These are phyloP conservation scores for Solanum chilense DNA, from an alignment of 257 asterid genomes.

Conservation along the genomic window DNA sequence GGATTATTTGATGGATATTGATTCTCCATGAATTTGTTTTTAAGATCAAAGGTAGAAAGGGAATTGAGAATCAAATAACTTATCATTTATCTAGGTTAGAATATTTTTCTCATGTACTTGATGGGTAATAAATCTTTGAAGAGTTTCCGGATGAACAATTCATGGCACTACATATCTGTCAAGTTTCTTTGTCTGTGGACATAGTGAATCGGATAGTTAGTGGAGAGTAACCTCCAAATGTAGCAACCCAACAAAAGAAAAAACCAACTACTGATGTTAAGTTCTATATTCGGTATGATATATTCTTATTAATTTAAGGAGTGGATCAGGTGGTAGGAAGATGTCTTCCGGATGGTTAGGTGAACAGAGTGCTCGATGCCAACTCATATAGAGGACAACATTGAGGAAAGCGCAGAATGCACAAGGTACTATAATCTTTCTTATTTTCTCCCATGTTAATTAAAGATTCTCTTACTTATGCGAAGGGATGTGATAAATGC, in stretches of 20 bases:
- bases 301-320: neutral
- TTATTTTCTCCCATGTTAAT: neutral
- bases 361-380: neutral
- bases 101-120: neutral
- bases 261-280: neutral
- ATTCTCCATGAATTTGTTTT: neutral
- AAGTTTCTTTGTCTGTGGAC: neutral
- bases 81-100: neutral
- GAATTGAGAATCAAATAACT: too few species aligned
- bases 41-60: neutral
- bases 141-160: neutral
- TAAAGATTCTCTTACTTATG: neutral
- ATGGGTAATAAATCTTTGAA: neutral
- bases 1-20: too few species aligned
- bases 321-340: neutral
- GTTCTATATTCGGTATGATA: neutral
- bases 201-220: neutral
- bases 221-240: neutral
- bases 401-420: neutral
- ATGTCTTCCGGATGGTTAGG: neutral
- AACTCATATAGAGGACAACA: neutral
- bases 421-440: neutral
- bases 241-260: neutral
- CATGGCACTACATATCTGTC: too few species aligned
- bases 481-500: neutral